Evolutionary conservation across 2,329 filamentous ascomycete species (phyloP).

Genomic region (Reticulascus tulasneorum): DNA sequence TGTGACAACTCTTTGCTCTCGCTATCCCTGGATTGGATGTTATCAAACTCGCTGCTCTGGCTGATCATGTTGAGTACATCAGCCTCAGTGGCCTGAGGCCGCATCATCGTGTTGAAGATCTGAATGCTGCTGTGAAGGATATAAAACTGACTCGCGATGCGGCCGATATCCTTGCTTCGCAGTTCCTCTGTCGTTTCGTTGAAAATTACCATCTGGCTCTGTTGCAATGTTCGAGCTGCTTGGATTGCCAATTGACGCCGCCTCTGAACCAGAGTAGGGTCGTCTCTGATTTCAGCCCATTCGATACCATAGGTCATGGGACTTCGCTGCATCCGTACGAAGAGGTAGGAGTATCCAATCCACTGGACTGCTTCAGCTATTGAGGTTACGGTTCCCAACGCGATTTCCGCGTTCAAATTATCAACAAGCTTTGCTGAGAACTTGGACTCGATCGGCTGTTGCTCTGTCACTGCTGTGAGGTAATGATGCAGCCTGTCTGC

Average conservation of each 20-base stretch:
- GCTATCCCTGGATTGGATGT: slow-evolving; percentile 86
- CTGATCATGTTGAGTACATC: slow-evolving; percentile 95
- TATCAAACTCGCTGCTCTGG: slow-evolving; percentile 96
- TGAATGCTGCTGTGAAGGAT: slow-evolving; percentile 90
- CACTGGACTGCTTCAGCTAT: slow-evolving; percentile 91
- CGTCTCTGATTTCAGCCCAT: slow-evolving; percentile 84
- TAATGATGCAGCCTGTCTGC: slow-evolving; percentile 93
- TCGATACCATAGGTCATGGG: slow-evolving; percentile 93
- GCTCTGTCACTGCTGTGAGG: slow-evolving; percentile 85
- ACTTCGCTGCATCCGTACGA: slow-evolving; percentile 92
- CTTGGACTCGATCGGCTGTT: slow-evolving; percentile 94
- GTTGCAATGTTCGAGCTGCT: slow-evolving; percentile 79
- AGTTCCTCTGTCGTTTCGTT: slow-evolving; percentile 93
- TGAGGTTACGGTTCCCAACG: slow-evolving; percentile 90
- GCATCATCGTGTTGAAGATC: slow-evolving; percentile 96
- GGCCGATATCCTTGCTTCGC: slow-evolving; percentile 88
- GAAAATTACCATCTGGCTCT: slow-evolving; percentile 98
- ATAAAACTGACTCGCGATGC: slow-evolving; percentile 96
- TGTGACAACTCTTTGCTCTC: slow-evolving; percentile 83
- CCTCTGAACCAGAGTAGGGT: slow-evolving; percentile 81
- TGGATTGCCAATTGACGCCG: slow-evolving; percentile 83
- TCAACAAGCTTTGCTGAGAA: slow-evolving; percentile 93
- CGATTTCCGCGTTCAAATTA: slow-evolving; percentile 93
- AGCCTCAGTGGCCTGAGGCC: slow-evolving; percentile 76
- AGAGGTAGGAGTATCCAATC: slow-evolving; percentile 97